A percentile compares a stretch with the other conserved stretches of the same genome.
These are phyloP conservation scores for Thalassiosira exigua DNA, from an alignment of 352 stramenopile species.

Conservation along the genomic window DNA sequence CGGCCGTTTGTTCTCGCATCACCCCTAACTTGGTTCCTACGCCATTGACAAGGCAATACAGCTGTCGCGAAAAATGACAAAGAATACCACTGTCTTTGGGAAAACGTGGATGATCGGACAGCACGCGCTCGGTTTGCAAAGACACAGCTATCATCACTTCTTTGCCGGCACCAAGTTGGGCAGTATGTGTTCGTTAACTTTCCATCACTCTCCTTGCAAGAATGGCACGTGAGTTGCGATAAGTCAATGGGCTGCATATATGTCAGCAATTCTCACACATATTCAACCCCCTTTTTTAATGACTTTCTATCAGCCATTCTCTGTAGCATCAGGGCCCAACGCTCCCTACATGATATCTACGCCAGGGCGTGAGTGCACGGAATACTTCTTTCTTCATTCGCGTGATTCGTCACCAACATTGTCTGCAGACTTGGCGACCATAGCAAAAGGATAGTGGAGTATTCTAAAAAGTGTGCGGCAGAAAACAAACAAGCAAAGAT, in stretches of 20 bases:
- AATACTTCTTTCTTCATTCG: too few relatives aligned
- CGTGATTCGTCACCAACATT: too few relatives aligned
- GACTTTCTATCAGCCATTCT: too few relatives aligned
- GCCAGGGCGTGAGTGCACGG: too few relatives aligned
- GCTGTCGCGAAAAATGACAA: constrained; percentile 22
- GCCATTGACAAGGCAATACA: constrained; percentile 32
- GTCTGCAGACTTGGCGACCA: constrained; percentile 47
- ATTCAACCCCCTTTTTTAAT: too few relatives aligned
- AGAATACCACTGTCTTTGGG: too few relatives aligned
- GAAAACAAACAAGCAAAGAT: constrained; percentile 43
- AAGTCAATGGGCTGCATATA: too few relatives aligned
- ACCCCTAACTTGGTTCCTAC: constrained; percentile 32
- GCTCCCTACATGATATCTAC: constrained; percentile 40
- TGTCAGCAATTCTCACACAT: too few relatives aligned
- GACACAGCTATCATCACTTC: constrained; percentile 13
- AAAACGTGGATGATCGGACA: constrained; percentile 29
- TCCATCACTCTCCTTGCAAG: constrained; percentile 27
- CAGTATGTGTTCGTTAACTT: constrained; percentile 54
- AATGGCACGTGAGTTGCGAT: too few relatives aligned
- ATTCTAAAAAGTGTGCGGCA: constrained; percentile 36
- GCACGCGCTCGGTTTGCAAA: constrained; percentile 33
- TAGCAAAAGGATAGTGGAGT: constrained; percentile 39
- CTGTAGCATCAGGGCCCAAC: constrained; percentile 37
- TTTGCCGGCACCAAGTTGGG: constrained; percentile 28
- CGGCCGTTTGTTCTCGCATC: constrained; percentile 39